phyloP scores from a whole-genome alignment of 768 basidiomycete species.

The Pluteus cervinus region DNA sequence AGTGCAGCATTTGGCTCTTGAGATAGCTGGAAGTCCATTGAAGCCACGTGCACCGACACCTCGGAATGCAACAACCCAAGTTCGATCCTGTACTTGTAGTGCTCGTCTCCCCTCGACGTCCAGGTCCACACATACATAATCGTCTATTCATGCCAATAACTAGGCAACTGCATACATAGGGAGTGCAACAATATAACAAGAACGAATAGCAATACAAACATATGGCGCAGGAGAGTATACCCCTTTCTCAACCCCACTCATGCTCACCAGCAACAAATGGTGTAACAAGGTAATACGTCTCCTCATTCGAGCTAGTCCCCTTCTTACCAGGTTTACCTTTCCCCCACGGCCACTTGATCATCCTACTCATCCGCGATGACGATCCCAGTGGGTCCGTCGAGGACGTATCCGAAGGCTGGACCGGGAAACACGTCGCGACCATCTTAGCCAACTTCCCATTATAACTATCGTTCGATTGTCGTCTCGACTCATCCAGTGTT shows the following conservation, averaged over 20 bases:
- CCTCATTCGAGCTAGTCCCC: conserved; percentile 72
- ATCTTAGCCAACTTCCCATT: conserved; percentile 66
- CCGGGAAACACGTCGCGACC: conserved; percentile 63
- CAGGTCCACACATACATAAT: too few relatives aligned
- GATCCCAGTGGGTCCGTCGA: conserved; percentile 21
- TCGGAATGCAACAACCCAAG: too few relatives aligned
- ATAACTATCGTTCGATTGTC: conserved; percentile 51
- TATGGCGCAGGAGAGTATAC: conserved; percentile 2
- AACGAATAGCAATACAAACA: conserved; percentile 4
- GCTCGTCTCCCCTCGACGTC: too few relatives aligned
- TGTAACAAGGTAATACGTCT: conserved; percentile 77
- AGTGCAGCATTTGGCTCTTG: too few relatives aligned
- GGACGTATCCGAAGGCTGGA: too few relatives aligned
- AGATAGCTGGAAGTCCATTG: too few relatives aligned
- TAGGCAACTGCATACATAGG: too few relatives aligned
- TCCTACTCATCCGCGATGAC: conserved; percentile 36
- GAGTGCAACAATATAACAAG: conserved; percentile 3
- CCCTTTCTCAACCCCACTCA: conserved; percentile 52
- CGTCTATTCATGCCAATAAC: too few relatives aligned
- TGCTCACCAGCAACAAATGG: conserved; percentile 78
- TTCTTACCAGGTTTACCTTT: conserved; percentile 37
- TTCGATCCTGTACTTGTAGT: too few relatives aligned
- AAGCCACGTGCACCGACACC: too few relatives aligned
- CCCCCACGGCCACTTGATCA: too few relatives aligned
- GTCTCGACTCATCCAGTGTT: conserved; percentile 63